Evolutionary conservation across 495 filamentous ascomycete species (phyloP).

Genomic region (Xylaria grammica): DNA sequence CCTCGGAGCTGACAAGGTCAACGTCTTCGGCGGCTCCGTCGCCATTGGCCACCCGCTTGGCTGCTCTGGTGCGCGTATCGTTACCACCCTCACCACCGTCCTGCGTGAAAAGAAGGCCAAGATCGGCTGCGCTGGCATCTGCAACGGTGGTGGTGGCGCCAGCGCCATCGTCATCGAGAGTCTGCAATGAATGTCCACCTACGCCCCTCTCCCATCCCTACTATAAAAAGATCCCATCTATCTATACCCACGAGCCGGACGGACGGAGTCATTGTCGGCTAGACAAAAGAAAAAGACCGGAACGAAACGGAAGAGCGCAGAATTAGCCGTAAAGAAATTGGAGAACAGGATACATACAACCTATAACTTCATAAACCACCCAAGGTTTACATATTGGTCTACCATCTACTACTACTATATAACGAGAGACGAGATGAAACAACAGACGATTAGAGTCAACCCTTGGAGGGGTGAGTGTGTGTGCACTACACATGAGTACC

Average conservation of each 20-base stretch:
- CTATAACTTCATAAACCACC: neutral
- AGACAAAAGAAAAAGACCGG: constrained; percentile 6
- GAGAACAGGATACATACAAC: neutral
- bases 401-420: neutral
- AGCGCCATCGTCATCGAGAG: constrained; percentile 88
- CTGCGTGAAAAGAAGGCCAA: constrained; percentile 88
- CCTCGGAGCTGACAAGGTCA: constrained; percentile 84
- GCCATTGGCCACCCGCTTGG: constrained; percentile 95
- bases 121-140: constrained; percentile 93
- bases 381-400: neutral
- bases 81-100: constrained; percentile 89
- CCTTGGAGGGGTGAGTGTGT: neutral
- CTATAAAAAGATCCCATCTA: constrained; percentile 1
- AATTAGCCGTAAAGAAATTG: neutral
- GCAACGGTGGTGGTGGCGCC: constrained; percentile 96
- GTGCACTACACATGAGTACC: no score
- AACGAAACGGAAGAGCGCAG: no score
- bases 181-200: constrained; percentile 47
- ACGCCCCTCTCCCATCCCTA: constrained; percentile 9
- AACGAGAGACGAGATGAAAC: constrained; percentile 7
- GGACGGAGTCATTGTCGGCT: neutral
- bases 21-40: constrained; percentile 93
- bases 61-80: constrained; percentile 89
- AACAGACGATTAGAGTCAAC: neutral
- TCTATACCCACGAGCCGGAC: constrained; percentile 6